Base-by-base conservation (phyloP, 1,139 yeast genomes). In the Groenewaldozyma auringiensis region DNA sequence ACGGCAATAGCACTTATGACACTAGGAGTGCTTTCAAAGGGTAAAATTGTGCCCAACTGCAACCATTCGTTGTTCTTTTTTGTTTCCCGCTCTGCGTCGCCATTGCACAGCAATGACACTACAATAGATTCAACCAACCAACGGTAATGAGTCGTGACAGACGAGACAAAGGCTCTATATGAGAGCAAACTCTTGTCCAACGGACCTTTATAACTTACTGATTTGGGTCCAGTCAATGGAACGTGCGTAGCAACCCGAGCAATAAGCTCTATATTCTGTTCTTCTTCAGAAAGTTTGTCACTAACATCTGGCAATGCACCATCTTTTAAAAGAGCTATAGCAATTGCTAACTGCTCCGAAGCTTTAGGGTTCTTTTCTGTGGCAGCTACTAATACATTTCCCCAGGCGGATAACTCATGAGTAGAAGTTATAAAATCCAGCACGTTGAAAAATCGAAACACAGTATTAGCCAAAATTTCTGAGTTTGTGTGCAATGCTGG, bases 201-300 rank as follows among this genome's bases (percentile, higher is more conserved):
- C 3, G 92, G 89, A 0, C 92, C 92, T 48, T 77, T 76, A 59
- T 81, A 75, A 51, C 78, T 79, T 32, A 76, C 72, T 3, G 83
- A 81, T 21, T 64, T 68, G n/a, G 13, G 11, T 53, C 79, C 78
- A 18, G 74, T 70, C 37, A 80, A 67, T 51, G 71, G 72, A 48
- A 76, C 72, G 40, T 81, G 67, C 1, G 82, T 70, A 36, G 83
- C 76, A 2, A 82, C 65, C 51, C 88, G 70, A 2, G 86, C 71
- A 25, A 83, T 63, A 42, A 82, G 61, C 11, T 75, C 61, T 4
- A 79, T 69, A 38, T 69, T 67, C 43, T 64, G 61, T 11, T 66
- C 58, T 4, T 68, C 67, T 2, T 57, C 59, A 21, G 49, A 42
- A 14, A n/a, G 36, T 13, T 13, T 32, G 18, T 13, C 36, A 16